Conservation (phyloP, 2,329 filamentous ascomycete species). For the Talaromyces sp. region DNA sequence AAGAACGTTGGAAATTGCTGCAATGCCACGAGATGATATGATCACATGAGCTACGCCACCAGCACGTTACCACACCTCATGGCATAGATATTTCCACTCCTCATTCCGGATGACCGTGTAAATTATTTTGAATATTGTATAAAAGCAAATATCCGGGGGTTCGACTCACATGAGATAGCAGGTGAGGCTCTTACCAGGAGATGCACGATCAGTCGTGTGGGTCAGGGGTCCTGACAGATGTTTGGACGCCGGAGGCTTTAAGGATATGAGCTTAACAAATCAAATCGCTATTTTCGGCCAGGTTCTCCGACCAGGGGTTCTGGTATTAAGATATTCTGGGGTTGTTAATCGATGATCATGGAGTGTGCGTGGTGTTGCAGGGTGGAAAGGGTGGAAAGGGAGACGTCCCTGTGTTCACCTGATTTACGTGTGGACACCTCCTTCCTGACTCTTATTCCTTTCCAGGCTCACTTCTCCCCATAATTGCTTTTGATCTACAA, state of each 20-base stretch:
- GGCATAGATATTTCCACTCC: background rate
- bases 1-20: background rate
- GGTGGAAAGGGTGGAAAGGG: background rate
- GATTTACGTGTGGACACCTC: background rate
- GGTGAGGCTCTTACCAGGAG: background rate
- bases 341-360: background rate
- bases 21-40: slow-evolving; percentile 3
- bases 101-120: background rate
- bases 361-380: background rate
- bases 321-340: background rate
- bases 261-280: background rate
- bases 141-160: background rate
- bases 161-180: background rate
- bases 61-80: slow-evolving; percentile 5
- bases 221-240: background rate
- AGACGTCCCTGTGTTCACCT: background rate
- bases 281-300: background rate
- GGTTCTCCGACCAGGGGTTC: background rate
- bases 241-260: background rate
- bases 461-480: background rate
- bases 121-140: background rate
- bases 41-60: slow-evolving; percentile 3
- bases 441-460: background rate
- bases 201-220: background rate
- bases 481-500: background rate